Evolutionary conservation across 1,284 basidiomycete species (phyloP), one percentile per base, ranked within the genome.

Genomic region (Melampsora medusae): DNA sequence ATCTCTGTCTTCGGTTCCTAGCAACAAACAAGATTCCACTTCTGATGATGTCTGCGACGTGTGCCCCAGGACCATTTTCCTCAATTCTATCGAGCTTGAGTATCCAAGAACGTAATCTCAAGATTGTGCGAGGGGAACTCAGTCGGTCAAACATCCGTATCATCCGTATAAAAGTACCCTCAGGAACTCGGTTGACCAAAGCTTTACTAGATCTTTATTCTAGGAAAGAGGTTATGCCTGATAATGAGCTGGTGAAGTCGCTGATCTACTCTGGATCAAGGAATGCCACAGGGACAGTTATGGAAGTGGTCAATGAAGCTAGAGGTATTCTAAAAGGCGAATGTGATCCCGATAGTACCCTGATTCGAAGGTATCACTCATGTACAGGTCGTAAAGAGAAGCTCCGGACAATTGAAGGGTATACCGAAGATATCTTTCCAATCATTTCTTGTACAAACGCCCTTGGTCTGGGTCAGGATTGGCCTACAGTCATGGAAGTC

Each of bases 391-490:
- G 25, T 2, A 35, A 33, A 19, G 65, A 42, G 46, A 67, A 67
- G 38, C 42, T 17, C 4, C 42, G 50, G 22, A 22, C 50, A 10
- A 49, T 67, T n/a, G 14, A 48, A 19, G 65, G 50, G 19, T 67
- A 48, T 60, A 59, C 31, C 28, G 7, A n/a, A 7, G 49, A 28
- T 16, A 31, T 25, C 4, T 60, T 69, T 17, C 31, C 53, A 7
- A 38, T 69, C 4, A 60, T 69, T 12, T 69, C 53, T 10, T 38
- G 53, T 17, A 69, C 68, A 0, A 69, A 42, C 35, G 68, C 68
- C 17, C 53, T 69, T 19, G 68, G 68, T 33, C 38, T 69, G 49
- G 68, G 50, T 22, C 68, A 69, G 10, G 60, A 69, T 17, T 60
- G 53, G 68, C 38, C 38, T 42, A 42, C 38, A 42, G 38, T 42